A percentile compares a stretch with the other conserved stretches of the same genome.
phyloP scores from a whole-genome alignment of 1,284 basidiomycete species.

The Microbotryum lychnidis-dioicae region DNA sequence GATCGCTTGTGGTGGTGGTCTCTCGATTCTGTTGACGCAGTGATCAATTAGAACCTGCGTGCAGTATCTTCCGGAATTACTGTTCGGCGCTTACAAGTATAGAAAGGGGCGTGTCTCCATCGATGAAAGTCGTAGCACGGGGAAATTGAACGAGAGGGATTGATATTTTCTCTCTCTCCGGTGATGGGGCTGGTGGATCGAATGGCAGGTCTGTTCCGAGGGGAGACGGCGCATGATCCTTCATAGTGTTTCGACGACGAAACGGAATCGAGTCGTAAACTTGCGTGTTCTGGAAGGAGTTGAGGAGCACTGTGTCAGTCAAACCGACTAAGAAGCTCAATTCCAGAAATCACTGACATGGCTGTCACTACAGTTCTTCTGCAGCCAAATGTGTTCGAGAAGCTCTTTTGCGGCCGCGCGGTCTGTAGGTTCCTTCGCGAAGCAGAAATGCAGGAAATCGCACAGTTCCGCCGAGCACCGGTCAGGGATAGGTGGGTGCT shows the following conservation, averaged over 20 bases:
- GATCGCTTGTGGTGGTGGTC: not conserved
- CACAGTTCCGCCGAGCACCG: conserved; percentile 61
- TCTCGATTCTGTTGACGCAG: not conserved
- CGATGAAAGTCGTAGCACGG: too few species aligned
- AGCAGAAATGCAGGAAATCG: conserved; percentile 74
- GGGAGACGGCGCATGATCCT: conserved; percentile 49
- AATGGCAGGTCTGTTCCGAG: not conserved
- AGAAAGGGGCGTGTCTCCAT: too few species aligned
- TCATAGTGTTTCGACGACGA: conserved; percentile 76
- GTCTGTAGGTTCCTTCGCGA: conserved; percentile 71
- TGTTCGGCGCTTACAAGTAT: too few species aligned
- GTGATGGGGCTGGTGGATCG: conserved; percentile 19
- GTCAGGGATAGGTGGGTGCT: conserved; percentile 73
- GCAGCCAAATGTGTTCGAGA: conserved; percentile 84
- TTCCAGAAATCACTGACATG: conserved; percentile 52
- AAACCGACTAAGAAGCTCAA: conserved; percentile 43
- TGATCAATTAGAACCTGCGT: not conserved
- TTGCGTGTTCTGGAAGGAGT: conserved; percentile 62
- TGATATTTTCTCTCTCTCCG: too few species aligned
- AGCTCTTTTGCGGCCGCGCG: conserved; percentile 73
- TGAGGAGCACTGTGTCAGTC: conserved; percentile 81
- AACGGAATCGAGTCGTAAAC: conserved; percentile 91
- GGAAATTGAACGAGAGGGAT: too few species aligned
- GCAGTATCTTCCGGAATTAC: too few species aligned
- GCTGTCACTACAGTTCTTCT: conserved; percentile 63